Conservation (phyloP, 2,329 filamentous ascomycete genomes). For the Capronia americana region DNA sequence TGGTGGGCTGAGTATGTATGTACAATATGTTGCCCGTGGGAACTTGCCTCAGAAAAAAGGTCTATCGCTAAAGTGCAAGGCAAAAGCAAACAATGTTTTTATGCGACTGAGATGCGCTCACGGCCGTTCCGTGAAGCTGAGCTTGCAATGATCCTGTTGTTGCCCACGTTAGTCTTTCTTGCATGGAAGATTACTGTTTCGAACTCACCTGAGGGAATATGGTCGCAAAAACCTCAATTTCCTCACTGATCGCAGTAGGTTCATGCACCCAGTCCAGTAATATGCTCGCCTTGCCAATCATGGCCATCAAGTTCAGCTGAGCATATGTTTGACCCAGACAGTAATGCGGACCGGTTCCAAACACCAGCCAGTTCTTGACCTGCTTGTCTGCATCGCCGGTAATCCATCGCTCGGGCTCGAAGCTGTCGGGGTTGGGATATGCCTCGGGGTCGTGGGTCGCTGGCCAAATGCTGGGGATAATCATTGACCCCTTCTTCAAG, state of each 20-base stretch:
- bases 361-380: slow-evolving; percentile 96
- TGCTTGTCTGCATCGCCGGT: slow-evolving; percentile 86
- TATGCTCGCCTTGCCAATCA: slow-evolving; percentile 89
- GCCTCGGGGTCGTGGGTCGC: slow-evolving; percentile 91
- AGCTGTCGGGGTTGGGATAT: slow-evolving; percentile 86
- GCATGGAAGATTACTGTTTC: slow-evolving; percentile 16
- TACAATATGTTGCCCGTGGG: slow-evolving; percentile 9
- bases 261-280: slow-evolving; percentile 89
- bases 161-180: slow-evolving; percentile 35
- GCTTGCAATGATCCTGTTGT: slow-evolving; percentile 80
- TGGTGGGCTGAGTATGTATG: slow-evolving; percentile 13
- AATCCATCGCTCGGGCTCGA: slow-evolving; percentile 91
- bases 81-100: slow-evolving; percentile 7
- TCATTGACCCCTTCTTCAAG: slow-evolving; percentile 93
- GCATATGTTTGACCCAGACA: slow-evolving; percentile 94
- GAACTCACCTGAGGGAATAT: slow-evolving; percentile 90
- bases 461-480: slow-evolving; percentile 89
- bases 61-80: slow-evolving; percentile 30
- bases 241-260: slow-evolving; percentile 80
- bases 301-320: slow-evolving; percentile 82
- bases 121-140: slow-evolving; percentile 67
- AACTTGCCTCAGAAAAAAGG: slow-evolving; percentile 3
- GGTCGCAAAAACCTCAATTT: slow-evolving; percentile 97
- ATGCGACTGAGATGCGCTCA: slow-evolving; percentile 33
- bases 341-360: slow-evolving; percentile 94